Base-by-base conservation (phyloP, 2,329 filamentous ascomycete genomes). In the Pseudogymnoascus verrucosus region DNA sequence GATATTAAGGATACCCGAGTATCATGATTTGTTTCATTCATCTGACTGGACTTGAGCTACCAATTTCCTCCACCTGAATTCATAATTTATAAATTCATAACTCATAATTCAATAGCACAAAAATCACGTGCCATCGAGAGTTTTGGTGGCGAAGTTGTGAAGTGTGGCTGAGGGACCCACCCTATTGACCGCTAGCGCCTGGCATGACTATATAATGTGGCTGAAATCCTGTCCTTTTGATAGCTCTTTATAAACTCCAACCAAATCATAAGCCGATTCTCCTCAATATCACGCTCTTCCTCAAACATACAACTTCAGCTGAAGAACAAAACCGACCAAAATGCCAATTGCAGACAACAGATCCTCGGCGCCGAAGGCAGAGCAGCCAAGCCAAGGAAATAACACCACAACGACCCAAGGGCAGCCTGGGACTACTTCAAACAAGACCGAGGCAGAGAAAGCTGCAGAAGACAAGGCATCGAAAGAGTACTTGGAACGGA, bases 1-100 rank as follows among this genome's bases (percentile, higher is more conserved):
- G 51, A 57, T 57, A 57, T 57, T 57, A 34, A 57, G 51, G 51
- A 57, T 57, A 57, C 51, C 51, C 51, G 51, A 36, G 16, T 28
- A 57, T 57, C 51, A 57, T 57, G 51, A 57, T 21, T 36, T 21
- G 28, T 57, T 57, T 36, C 51, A 57, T 10, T 14, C 28, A 34
- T 21, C 19, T 57, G 51, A 57, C 28, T 34, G 21, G 51, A 36
- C 28, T 19, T 34, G 5, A 57, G 5, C 28, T 34, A 19, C 5
- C n/a, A 1, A 11, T 57, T 57, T 57, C 28, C 6, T 5, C 16
- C 19, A 57, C 12, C 10, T 57, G 28, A 57, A 21, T 10, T 21
- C 19, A 14, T 21, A 57, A 36, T 47, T 47, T 21, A 47, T 51
- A 54, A 54, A 54, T 36, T 57, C 47, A 34, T 7, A 57, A 54